Conservation (phyloP, 2,329 filamentous ascomycete species). For the Coniella vitis region DNA sequence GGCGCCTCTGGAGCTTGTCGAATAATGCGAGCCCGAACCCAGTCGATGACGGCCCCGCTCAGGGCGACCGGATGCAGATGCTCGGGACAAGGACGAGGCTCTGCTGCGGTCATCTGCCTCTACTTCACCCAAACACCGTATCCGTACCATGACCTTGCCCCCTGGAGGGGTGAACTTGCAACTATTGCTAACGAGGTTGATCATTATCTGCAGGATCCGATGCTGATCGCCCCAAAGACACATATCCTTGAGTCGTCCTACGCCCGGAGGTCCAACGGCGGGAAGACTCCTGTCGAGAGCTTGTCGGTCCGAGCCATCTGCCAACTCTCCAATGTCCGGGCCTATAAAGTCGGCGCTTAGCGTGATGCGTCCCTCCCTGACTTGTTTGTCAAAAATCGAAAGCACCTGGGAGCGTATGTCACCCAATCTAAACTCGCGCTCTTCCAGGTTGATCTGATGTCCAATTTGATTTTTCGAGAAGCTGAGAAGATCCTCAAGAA, state of each 20-base stretch:
- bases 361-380: slow-evolving; percentile 68
- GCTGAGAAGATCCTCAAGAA: slow-evolving; percentile 82
- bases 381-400: slow-evolving; percentile 86
- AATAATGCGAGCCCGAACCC: slow-evolving; percentile 44
- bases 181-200: slow-evolving; percentile 87
- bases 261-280: slow-evolving; percentile 57
- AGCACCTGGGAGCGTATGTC: slow-evolving; percentile 77
- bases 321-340: slow-evolving; percentile 28
- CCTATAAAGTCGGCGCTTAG: slow-evolving; percentile 68
- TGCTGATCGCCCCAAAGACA: slow-evolving; percentile 90
- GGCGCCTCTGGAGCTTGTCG: slow-evolving; percentile 39
- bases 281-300: slow-evolving; percentile 37
- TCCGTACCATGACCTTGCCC: slow-evolving; percentile 68
- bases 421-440: slow-evolving; percentile 77
- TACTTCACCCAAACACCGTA: slow-evolving; percentile 63
- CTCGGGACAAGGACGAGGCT: slow-evolving; percentile 45
- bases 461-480: slow-evolving; percentile 96
- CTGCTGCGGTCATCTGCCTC: slow-evolving; percentile 41
- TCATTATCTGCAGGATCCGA: slow-evolving; percentile 84
- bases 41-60: slow-evolving; percentile 37
- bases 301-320: slow-evolving; percentile 26
- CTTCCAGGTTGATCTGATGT: slow-evolving; percentile 72
- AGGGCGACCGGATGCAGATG: slow-evolving; percentile 36
- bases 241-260: slow-evolving; percentile 73
- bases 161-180: slow-evolving; percentile 80